Percentiles rank a stretch among this genome's conserved stretches.
phyloP scores from a whole-genome alignment of 805 yeast species.

The Debaryomyces castellii region DNA sequence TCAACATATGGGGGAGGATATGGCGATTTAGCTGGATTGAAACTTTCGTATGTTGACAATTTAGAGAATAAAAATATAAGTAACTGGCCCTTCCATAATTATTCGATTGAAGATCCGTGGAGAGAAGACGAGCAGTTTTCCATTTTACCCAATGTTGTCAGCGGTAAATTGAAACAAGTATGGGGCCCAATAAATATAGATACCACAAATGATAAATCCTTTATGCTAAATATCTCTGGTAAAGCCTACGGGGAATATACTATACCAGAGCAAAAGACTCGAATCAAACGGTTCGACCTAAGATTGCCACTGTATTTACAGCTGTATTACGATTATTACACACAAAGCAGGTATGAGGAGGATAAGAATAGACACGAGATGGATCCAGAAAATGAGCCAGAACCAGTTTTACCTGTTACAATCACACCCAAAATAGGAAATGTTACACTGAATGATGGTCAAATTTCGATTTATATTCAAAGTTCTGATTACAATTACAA shows the following conservation, averaged over 20 bases:
- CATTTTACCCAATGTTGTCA: conserved; percentile 59
- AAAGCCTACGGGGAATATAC: conserved; percentile 32
- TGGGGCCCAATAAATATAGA: conserved; percentile 43
- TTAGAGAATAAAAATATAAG: conserved; percentile 42
- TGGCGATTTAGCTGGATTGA: conserved; percentile 74
- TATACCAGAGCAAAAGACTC: conserved; percentile 4
- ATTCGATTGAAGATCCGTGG: conserved; percentile 41
- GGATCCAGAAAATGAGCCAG: conserved; percentile 24
- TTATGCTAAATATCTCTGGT: conserved; percentile 37
- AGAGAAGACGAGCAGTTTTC: conserved; percentile 51
- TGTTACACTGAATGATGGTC: conserved; percentile 26
- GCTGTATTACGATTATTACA: conserved; percentile 26
- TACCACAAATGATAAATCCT: conserved; percentile 16
- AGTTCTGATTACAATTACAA: conserved; percentile 23
- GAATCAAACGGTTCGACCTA: conserved; percentile 10
- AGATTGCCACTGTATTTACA: conserved; percentile 29
- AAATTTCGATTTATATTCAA: conserved; percentile 20
- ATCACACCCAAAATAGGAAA: conserved; percentile 23
- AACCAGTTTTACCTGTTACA: conserved; percentile 8
- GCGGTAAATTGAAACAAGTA: conserved; percentile 45
- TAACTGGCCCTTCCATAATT: conserved; percentile 59
- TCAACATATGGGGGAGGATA: conserved; percentile 53
- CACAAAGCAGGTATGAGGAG: conserved; percentile 22
- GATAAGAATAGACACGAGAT: conserved; percentile 25
- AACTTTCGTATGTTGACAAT: conserved; percentile 62